Evolutionary conservation across 192 early-diverging fungal genomes (phyloP).

Genomic region (Mortierella antarctica): DNA sequence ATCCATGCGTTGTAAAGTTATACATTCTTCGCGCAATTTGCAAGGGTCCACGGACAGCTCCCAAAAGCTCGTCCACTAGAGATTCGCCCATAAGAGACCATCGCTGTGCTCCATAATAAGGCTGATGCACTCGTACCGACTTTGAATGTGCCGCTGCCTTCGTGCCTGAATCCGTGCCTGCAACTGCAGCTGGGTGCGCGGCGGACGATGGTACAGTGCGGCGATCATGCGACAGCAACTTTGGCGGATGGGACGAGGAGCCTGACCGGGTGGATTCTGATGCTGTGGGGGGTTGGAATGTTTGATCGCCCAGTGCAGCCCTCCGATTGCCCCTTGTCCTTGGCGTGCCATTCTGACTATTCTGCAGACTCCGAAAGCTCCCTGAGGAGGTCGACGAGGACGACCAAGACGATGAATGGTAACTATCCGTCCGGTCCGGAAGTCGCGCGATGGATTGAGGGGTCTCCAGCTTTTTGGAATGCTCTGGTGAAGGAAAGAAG

Average conservation of each 20-base stretch:
- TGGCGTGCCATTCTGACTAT: not conserved
- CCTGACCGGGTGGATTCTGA: not conserved
- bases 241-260: not conserved
- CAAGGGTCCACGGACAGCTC: slow-evolving; percentile 36
- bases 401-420: slow-evolving; percentile 4
- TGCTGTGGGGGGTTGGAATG: slow-evolving; percentile 26
- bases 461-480: slow-evolving; percentile 40
- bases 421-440: slow-evolving; percentile 18
- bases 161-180: not conserved
- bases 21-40: slow-evolving; percentile 43
- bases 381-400: slow-evolving; percentile 18
- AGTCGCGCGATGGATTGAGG: slow-evolving; percentile 41
- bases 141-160: not conserved
- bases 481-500: slow-evolving; percentile 41
- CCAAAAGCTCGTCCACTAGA: slow-evolving; percentile 36
- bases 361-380: not conserved
- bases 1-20: slow-evolving; percentile 29
- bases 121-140: slow-evolving; percentile 5
- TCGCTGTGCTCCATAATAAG: slow-evolving; percentile 13
- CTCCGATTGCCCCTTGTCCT: slow-evolving; percentile 8
- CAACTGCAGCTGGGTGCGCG: not conserved
- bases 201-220: slow-evolving; percentile 4
- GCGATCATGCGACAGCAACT: not conserved
- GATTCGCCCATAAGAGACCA: slow-evolving; percentile 50
- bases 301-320: slow-evolving; percentile 13